phyloP scores from a whole-genome alignment of 2,329 filamentous ascomycete species.

The Spiromastix sp. region DNA sequence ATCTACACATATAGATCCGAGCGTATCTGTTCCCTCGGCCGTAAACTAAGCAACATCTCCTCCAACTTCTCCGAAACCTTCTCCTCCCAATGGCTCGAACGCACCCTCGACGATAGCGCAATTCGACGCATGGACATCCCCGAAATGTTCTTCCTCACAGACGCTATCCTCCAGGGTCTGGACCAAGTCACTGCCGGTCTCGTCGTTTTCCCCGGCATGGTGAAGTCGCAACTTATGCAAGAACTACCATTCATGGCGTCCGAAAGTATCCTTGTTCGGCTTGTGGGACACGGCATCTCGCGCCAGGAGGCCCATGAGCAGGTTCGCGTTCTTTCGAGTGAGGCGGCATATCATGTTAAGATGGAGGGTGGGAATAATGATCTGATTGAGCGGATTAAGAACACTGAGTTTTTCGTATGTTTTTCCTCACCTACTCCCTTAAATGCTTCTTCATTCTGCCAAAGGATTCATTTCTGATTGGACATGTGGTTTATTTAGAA shows the following conservation, averaged over 20 bases:
- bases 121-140: conserved; percentile 47
- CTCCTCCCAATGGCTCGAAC: conserved; percentile 65
- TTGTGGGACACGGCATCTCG: conserved; percentile 58
- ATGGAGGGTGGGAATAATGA: conserved; percentile 68
- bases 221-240: conserved; percentile 55
- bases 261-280: conserved; percentile 51
- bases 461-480: conserved; percentile 6
- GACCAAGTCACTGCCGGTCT: conserved; percentile 60
- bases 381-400: conserved; percentile 65
- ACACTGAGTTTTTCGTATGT: conserved; percentile 60
- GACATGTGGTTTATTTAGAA: conserved; percentile 8
- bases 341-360: conserved; percentile 63
- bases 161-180: conserved; percentile 55
- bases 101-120: conserved; percentile 56
- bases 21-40: conserved; percentile 49
- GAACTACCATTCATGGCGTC: conserved; percentile 85
- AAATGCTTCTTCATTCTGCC: conserved; percentile 10
- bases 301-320: conserved; percentile 80
- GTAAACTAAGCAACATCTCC: conserved; percentile 45
- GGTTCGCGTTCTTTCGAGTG: conserved; percentile 70
- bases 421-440: conserved; percentile 24
- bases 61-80: conserved; percentile 55
- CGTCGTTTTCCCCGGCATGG: conserved; percentile 68
- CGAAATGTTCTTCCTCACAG: conserved; percentile 57
- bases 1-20: conserved; percentile 36